Evolutionary conservation across 2,329 filamentous ascomycete species (phyloP).

Genomic region (Colletotrichum musae): DNA sequence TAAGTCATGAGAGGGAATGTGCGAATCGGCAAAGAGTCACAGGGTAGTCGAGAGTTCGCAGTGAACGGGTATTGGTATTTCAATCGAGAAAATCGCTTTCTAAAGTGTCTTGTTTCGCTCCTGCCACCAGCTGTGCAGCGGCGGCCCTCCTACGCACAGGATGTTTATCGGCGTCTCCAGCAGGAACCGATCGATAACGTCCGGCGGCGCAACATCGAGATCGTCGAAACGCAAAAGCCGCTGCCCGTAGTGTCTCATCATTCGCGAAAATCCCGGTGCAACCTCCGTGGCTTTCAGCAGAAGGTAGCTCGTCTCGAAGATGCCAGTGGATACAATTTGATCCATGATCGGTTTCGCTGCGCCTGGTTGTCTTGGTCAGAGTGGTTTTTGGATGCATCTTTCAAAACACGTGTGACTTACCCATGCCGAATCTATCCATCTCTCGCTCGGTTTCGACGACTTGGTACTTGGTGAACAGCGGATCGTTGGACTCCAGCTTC

Average conservation of each 20-base stretch:
- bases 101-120: constrained; percentile 13
- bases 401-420: background rate
- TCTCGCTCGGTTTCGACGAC: constrained; percentile 20
- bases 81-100: background rate
- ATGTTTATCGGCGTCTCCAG: constrained; percentile 32
- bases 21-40: too few species aligned
- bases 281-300: constrained; percentile 2
- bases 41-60: too few species aligned
- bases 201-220: constrained; percentile 12
- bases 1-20: too few species aligned
- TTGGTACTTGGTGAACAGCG: constrained; percentile 17
- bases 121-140: constrained; percentile 27
- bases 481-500: constrained; percentile 28
- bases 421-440: constrained; percentile 24
- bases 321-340: background rate
- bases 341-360: constrained; percentile 10
- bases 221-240: constrained; percentile 11
- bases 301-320: constrained; percentile 16
- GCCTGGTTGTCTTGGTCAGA: background rate
- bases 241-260: constrained; percentile 7
- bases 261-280: constrained; percentile 4
- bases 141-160: constrained; percentile 23
- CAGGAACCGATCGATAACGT: constrained; percentile 22
- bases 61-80: background rate
- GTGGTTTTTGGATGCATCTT: background rate